phyloP scores from a whole-genome alignment of 106 monocot genomes.

The Platanthera guangdongensis region DNA sequence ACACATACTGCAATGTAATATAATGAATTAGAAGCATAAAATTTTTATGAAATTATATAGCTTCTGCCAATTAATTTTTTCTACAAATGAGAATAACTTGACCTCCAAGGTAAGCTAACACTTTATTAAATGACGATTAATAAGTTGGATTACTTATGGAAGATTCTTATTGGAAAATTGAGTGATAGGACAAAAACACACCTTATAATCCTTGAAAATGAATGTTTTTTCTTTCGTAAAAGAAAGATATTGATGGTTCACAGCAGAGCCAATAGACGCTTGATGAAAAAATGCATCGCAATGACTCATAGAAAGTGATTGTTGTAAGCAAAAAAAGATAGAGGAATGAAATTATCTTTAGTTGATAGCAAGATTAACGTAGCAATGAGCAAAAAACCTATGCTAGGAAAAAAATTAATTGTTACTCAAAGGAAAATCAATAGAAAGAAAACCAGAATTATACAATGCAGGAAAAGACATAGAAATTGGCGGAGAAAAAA shows the following conservation, averaged over 20 bases:
- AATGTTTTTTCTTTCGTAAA: slow-evolving; percentile 13
- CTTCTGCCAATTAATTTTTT: neutral
- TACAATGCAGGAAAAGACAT: neutral
- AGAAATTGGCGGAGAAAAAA: neutral
- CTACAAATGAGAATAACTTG: neutral
- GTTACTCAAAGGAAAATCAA: no score
- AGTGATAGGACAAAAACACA: neutral
- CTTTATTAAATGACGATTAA: neutral
- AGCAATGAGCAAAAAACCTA: slow-evolving; percentile 75
- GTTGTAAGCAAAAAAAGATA: slow-evolving; percentile 26
- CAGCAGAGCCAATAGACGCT: slow-evolving; percentile 60
- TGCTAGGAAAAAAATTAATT: neutral
- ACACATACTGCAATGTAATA: neutral
- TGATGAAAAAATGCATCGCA: slow-evolving; percentile 95
- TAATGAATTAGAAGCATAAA: neutral
- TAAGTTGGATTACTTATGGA: neutral
- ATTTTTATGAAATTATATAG: neutral
- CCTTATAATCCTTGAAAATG: slow-evolving; percentile 19
- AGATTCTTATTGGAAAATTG: neutral
- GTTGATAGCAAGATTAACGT: slow-evolving; percentile 52
- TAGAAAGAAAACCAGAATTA: neutral
- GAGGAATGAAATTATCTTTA: slow-evolving; percentile 24
- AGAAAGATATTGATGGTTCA: slow-evolving; percentile 35
- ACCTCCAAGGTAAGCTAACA: neutral
- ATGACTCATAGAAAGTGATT: slow-evolving; percentile 47